Base-by-base conservation (phyloP, 2,329 filamentous ascomycete species). In the Bipolaris cookei region DNA sequence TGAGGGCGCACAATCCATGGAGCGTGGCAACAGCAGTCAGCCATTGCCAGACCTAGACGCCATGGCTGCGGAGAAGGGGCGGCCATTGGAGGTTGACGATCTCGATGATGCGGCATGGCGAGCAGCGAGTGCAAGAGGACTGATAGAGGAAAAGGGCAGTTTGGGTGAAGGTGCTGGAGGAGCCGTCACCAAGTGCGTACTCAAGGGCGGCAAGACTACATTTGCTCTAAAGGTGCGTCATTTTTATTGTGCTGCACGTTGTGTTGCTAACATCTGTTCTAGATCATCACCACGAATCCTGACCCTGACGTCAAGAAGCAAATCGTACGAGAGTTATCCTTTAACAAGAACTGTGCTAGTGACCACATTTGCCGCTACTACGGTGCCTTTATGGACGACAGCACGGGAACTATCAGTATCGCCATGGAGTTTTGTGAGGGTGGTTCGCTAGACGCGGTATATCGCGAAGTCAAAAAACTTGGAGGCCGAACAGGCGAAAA, bases 341-440 rank as follows among this genome's bases (percentile, higher is more conserved):
- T 98, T 84, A 99, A 99, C 83, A 97, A 97, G 79, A 91, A 93
- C 65, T 98, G 95, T 75, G 92, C 91, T 5, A 97, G 92, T 4
- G 90, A 95, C 58, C 92, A 98, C 76, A 99, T 99, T 70, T 99
- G 95, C 79, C 88, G 90, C 62, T 99, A 99, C 79, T 99, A 97
- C 71, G 95, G 95, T 62, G 94, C 94, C 38, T 99, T 98, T 75
- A 91, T 96, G 75, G 94, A 99, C 74, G 90, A 95, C 56, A 90
- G 92, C n/a, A 96, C 92, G 8, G 92, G 93, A 48, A 98, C 94
- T 45, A 98, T 99, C 66, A 97, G 92, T 45, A 99, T 99, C 72
- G 93, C 92, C 55, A 99, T 99, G 95, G 95, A 99, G 76, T 98
- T 96, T 71, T 99, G 95, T 75, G 95, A 98, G 78, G 95, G 95